Percentiles rank a stretch among this genome's conserved stretches.
These are phyloP conservation scores for Neophaeococcomyces aloes DNA, from an alignment of 2,329 filamentous ascomycete genomes.

Conservation along the genomic window DNA sequence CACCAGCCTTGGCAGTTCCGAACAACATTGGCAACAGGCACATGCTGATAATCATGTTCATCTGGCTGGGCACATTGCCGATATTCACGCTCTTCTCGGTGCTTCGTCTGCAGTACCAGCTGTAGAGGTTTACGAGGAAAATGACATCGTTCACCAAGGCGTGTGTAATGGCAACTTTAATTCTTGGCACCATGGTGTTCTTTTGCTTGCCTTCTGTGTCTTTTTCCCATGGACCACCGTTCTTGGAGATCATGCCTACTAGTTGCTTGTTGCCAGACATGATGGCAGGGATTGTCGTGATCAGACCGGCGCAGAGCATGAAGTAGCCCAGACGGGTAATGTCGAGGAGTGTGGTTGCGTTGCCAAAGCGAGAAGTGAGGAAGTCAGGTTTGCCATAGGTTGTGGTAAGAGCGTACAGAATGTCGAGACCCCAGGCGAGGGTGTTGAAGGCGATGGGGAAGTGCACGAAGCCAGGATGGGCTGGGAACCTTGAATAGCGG, in stretches of 20 bases:
- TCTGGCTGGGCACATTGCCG: slow-evolving; percentile 16
- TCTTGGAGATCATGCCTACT: slow-evolving; percentile 22
- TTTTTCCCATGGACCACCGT: slow-evolving; percentile 22
- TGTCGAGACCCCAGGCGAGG: slow-evolving; percentile 21
- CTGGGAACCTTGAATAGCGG: slow-evolving; percentile 11
- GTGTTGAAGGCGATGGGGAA: slow-evolving; percentile 23
- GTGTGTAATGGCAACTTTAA: slow-evolving; percentile 21
- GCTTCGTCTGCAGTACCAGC: slow-evolving; percentile 20
- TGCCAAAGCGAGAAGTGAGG: slow-evolving; percentile 19
- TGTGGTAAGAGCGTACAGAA: slow-evolving; percentile 20
- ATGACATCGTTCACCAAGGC: slow-evolving; percentile 20
- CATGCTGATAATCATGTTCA: slow-evolving; percentile 18
- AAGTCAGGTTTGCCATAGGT: slow-evolving; percentile 18
- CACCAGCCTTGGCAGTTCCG: slow-evolving; percentile 17
- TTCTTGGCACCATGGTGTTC: slow-evolving; percentile 20
- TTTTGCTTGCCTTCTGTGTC: slow-evolving; percentile 19
- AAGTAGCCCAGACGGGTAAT: slow-evolving; percentile 20
- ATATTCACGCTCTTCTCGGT: slow-evolving; percentile 16
- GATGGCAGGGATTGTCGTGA: slow-evolving; percentile 21
- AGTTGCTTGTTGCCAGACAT: slow-evolving; percentile 22
- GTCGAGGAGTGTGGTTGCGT: slow-evolving; percentile 17
- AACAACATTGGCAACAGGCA: slow-evolving; percentile 16
- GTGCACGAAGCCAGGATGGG: slow-evolving; percentile 21
- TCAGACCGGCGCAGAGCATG: slow-evolving; percentile 19
- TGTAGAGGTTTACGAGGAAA: slow-evolving; percentile 19